Evolutionary conservation across 2,329 filamentous ascomycete genomes (phyloP).

Genomic region (Fusarium mexicanum): DNA sequence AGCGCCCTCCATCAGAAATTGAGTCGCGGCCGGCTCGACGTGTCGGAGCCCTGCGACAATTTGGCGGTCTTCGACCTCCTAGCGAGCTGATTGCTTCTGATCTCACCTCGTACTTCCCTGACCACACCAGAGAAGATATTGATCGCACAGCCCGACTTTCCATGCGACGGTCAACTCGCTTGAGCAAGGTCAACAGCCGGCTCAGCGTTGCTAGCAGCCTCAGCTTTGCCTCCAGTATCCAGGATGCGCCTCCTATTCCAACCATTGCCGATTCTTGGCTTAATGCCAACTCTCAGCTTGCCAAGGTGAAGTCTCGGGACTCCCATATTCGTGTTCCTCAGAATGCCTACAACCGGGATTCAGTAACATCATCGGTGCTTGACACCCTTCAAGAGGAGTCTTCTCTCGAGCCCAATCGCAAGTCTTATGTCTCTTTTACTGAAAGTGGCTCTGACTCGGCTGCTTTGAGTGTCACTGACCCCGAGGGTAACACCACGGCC

Average conservation of each 20-base stretch:
- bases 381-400: slow-evolving; percentile 94
- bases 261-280: slow-evolving; percentile 96
- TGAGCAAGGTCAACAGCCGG: slow-evolving; percentile 92
- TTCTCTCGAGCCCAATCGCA: slow-evolving; percentile 84
- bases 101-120: slow-evolving; percentile 95
- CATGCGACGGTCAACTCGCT: slow-evolving; percentile 85
- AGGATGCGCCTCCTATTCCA: slow-evolving; percentile 93
- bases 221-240: slow-evolving; percentile 90
- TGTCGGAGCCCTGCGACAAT: slow-evolving; percentile 74
- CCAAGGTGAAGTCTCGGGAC: slow-evolving; percentile 53
- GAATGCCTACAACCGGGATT: slow-evolving; percentile 75
- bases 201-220: slow-evolving; percentile 93
- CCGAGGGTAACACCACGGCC: slow-evolving; percentile 74
- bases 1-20: slow-evolving; percentile 64
- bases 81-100: slow-evolving; percentile 98
- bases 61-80: slow-evolving; percentile 90
- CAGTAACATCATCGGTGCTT: slow-evolving; percentile 86
- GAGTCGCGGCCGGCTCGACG: slow-evolving; percentile 54
- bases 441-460: slow-evolving; percentile 78
- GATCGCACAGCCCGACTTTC: slow-evolving; percentile 95
- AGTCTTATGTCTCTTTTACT: slow-evolving; percentile 92
- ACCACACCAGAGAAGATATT: slow-evolving; percentile 92
- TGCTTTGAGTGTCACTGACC: slow-evolving; percentile 78
- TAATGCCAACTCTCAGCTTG: slow-evolving; percentile 55
- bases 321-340: slow-evolving; percentile 58